phyloP scores from a whole-genome alignment of 2,329 filamentous ascomycete genomes.

The Penicillium sp. region DNA sequence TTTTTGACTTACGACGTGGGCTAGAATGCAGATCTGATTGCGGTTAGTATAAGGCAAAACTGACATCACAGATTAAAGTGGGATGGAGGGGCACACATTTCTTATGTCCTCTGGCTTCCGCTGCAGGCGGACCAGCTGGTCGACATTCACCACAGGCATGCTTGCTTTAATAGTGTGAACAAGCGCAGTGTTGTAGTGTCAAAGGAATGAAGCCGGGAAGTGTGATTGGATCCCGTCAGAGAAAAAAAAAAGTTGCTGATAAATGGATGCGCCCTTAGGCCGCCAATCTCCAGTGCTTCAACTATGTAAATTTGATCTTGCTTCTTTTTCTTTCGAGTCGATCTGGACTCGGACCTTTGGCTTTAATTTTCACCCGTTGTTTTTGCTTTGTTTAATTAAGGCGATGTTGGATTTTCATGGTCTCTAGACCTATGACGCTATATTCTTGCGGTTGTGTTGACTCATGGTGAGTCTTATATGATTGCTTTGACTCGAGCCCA shows the following conservation, averaged over 20 bases:
- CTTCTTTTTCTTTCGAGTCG: background rate
- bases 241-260: constrained; percentile 25
- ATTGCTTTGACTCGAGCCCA: background rate
- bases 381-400: background rate
- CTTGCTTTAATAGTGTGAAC: constrained; percentile 32
- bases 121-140: constrained; percentile 89
- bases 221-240: constrained; percentile 12
- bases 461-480: constrained; percentile 19
- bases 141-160: constrained; percentile 90
- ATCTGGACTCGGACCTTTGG: too few relatives aligned
- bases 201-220: constrained; percentile 15
- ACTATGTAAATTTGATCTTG: background rate
- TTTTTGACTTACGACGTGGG: constrained; percentile 70
- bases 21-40: constrained; percentile 83
- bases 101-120: constrained; percentile 83
- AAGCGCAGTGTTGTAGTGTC: constrained; percentile 10
- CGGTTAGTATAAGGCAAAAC: constrained; percentile 31
- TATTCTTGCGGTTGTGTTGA: constrained; percentile 14
- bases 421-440: constrained; percentile 4
- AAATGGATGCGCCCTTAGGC: constrained; percentile 12
- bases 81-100: constrained; percentile 65
- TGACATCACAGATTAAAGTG: constrained; percentile 23
- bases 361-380: background rate
- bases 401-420: background rate
- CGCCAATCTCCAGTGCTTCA: constrained; percentile 4